Percentiles rank a stretch among this genome's conserved stretches.
Conservation (phyloP, 768 basidiomycete species). For the Suillus alpinus region DNA sequence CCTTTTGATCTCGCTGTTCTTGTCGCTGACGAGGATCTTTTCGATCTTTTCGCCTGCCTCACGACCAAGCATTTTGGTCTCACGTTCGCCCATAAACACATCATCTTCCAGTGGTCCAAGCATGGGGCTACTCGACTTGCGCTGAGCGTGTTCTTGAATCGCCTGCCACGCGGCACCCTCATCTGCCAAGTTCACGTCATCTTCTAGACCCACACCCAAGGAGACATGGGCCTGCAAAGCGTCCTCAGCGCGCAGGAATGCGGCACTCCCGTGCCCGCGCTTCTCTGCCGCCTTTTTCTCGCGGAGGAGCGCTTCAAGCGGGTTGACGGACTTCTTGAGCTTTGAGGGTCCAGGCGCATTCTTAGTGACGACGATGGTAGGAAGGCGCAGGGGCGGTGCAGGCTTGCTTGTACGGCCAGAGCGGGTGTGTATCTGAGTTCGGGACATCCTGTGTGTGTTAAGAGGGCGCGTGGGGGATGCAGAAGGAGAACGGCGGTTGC, state of each 20-base stretch:
- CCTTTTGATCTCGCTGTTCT: slow-evolving; percentile 24
- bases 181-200: slow-evolving; percentile 30
- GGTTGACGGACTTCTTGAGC: slow-evolving; percentile 37
- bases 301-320: slow-evolving; percentile 52
- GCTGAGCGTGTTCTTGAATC: slow-evolving; percentile 23
- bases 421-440: slow-evolving; percentile 4
- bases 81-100: slow-evolving; percentile 37
- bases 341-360: slow-evolving; percentile 1
- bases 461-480: slow-evolving; percentile 5
- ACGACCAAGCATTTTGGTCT: slow-evolving; percentile 24
- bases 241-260: slow-evolving; percentile 45
- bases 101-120: slow-evolving; percentile 7
- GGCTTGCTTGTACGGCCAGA: slow-evolving; percentile 21
- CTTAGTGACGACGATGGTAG: slow-evolving; percentile 10
- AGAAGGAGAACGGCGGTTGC: slow-evolving; percentile 2
- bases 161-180: slow-evolving; percentile 41
- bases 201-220: slow-evolving; percentile 11
- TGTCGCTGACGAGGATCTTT: slow-evolving; percentile 44
- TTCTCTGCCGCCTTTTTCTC: slow-evolving; percentile 41
- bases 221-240: slow-evolving; percentile 32
- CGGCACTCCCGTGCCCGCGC: slow-evolving; percentile 37
- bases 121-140: slow-evolving; percentile 16
- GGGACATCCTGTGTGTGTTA: neutral
- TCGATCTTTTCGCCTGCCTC: slow-evolving; percentile 41
- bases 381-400: slow-evolving; percentile 8